Base-by-base conservation (phyloP, 208 protist genomes). In the Phytomonas sp. region DNA sequence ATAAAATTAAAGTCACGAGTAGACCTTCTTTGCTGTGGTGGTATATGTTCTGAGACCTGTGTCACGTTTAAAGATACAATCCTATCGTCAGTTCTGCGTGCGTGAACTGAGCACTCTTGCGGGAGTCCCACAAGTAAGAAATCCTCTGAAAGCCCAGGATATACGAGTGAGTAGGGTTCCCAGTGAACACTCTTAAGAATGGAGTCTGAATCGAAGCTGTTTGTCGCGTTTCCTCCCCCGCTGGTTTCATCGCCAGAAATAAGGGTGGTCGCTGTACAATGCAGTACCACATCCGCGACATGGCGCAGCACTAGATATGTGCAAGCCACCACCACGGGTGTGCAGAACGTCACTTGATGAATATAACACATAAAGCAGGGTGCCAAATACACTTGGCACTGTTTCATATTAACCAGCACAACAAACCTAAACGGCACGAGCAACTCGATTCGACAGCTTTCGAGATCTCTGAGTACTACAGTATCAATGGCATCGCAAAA, bases 141-240 rank as follows among this genome's bases (percentile, higher is more conserved):
- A 72, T 93, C 85, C 51, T 79, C 75, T 43, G 73, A 76, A 9
- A 95, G 68, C 0, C 90, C 90, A 29, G 78, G 40, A 62, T 95
- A 95, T 0, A 72, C 37, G 28, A 92, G 56, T 29, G 63, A 62
- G 71, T 92, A 93, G 32, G 40, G 40, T 51, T 51, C 40, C 9
- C 40, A 51, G 13, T 51, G 9, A 17, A 51, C 40, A 51, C 37
- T 6, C 60, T 31, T 34, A 6, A 37, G 23, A 31, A 60, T 28
- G 15, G 29, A 40, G 34, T 46, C 33, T 17, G 5, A 11, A 20
- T 67, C 32, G 11, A 51, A 51, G 20, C 40, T 15, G 20, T 51
- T 6, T 15, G 13, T 17, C 20, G 13, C 40, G 4, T 51, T 17
- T 20, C 40, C 40, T 51, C 40, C 40, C 40, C 40, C 40, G 13